Percentiles rank a stretch among this genome's conserved stretches.
phyloP scores from a whole-genome alignment of 129 eudicot genomes.

The Logfia minima region DNA sequence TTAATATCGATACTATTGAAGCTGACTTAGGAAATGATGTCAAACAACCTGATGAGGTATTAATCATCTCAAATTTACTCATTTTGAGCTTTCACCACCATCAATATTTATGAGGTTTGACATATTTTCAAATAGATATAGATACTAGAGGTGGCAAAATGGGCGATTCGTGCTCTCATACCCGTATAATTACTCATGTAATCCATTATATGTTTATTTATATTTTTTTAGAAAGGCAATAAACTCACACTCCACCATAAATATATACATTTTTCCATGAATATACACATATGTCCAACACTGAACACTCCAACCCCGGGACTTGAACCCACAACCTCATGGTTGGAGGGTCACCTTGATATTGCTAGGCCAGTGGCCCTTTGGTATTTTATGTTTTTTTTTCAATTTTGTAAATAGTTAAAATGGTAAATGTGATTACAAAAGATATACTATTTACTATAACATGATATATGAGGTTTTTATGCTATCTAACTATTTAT shows the following conservation, averaged over 20 bases:
- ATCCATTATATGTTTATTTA: neutral
- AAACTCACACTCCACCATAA: too few relatives aligned
- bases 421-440: constrained; percentile 5
- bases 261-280: too few relatives aligned
- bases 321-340: too few relatives aligned
- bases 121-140: constrained; percentile 2
- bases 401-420: neutral
- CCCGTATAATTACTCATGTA: neutral
- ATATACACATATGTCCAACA: too few relatives aligned
- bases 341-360: too few relatives aligned
- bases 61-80: neutral
- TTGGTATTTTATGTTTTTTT: neutral
- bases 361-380: too few relatives aligned
- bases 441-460: neutral
- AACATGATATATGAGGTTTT: neutral
- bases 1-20: constrained; percentile 34
- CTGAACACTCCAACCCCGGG: too few relatives aligned
- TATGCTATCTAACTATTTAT: neutral
- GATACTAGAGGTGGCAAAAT: constrained; percentile 3
- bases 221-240: too few relatives aligned
- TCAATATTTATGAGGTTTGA: constrained; percentile 5
- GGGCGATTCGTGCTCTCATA: neutral
- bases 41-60: constrained; percentile 49
- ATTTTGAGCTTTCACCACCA: neutral
- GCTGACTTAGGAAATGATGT: constrained; percentile 24